Conservation (phyloP, 2,329 filamentous ascomycete genomes). For the Fusarium metavorans region DNA sequence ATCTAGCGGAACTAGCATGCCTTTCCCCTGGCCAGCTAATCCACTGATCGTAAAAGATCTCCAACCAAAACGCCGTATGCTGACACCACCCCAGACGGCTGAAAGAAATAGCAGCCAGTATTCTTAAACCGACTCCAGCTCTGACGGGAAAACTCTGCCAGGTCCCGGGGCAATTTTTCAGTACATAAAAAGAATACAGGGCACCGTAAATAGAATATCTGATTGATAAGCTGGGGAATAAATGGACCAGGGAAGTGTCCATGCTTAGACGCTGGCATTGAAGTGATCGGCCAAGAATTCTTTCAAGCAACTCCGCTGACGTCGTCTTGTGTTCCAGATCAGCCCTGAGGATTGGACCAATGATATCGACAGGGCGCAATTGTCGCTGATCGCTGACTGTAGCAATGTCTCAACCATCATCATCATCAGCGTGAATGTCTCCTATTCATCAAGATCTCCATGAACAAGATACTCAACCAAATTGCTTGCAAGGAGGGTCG, state of each 20-base stretch:
- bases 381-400: background rate
- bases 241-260: background rate
- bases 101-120: background rate
- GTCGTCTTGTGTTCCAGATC: constrained; percentile 2
- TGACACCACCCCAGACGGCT: background rate
- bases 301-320: constrained; percentile 11
- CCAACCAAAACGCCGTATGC: background rate
- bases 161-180: background rate
- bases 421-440: constrained; percentile 24
- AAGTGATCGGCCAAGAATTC: background rate
- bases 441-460: constrained; percentile 3
- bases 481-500: background rate
- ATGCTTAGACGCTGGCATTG: background rate
- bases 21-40: background rate
- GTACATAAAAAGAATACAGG: background rate
- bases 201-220: background rate
- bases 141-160: background rate
- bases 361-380: constrained; percentile 25
- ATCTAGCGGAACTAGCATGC: background rate
- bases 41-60: background rate
- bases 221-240: background rate
- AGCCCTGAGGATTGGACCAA: background rate
- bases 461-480: background rate
- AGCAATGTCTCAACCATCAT: background rate
- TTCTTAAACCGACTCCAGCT: background rate